These are phyloP conservation scores for Byssochlamys sp. DNA, from an alignment of 2,329 filamentous ascomycete genomes.

Conservation along the genomic window DNA sequence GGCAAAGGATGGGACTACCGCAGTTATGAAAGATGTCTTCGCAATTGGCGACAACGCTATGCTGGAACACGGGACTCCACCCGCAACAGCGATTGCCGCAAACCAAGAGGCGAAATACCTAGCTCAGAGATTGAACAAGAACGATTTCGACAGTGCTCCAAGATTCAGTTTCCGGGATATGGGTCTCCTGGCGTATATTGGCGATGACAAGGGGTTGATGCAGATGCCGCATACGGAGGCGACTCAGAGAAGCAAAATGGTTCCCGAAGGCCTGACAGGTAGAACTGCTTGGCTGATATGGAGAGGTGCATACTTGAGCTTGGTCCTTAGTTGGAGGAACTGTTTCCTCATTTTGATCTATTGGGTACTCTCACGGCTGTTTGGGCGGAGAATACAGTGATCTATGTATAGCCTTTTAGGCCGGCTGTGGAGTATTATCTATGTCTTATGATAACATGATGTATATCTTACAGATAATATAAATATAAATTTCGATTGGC, in stretches of 20 bases:
- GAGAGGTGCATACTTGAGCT: constrained; percentile 22
- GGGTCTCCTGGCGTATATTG: constrained; percentile 46
- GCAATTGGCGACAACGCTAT: constrained; percentile 15
- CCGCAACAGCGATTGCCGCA: constrained; percentile 45
- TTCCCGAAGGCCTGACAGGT: constrained; percentile 16
- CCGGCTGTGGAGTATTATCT: no score
- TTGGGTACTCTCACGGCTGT: constrained; percentile 19
- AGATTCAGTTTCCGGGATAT: constrained; percentile 43
- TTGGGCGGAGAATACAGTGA: constrained; percentile 21
- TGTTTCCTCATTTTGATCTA: constrained; percentile 18
- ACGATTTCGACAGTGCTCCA: constrained; percentile 15
- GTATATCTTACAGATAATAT: no score
- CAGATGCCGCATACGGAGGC: constrained; percentile 22
- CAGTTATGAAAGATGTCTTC: background rate
- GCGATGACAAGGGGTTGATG: constrained; percentile 43
- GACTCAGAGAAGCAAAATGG: constrained; percentile 5
- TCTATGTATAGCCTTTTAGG: constrained; percentile 4
- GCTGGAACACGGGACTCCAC: constrained; percentile 36
- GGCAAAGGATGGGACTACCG: constrained; percentile 10
- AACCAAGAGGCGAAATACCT: constrained; percentile 46
- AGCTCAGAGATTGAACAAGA: constrained; percentile 41
- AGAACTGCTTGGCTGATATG: constrained; percentile 20
- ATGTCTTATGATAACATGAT: no score
- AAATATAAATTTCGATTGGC: no score
- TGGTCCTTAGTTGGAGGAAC: constrained; percentile 26